These are phyloP conservation scores for Cochlearia excelsa DNA, from an alignment of 345 rosid species.

Conservation along the genomic window DNA sequence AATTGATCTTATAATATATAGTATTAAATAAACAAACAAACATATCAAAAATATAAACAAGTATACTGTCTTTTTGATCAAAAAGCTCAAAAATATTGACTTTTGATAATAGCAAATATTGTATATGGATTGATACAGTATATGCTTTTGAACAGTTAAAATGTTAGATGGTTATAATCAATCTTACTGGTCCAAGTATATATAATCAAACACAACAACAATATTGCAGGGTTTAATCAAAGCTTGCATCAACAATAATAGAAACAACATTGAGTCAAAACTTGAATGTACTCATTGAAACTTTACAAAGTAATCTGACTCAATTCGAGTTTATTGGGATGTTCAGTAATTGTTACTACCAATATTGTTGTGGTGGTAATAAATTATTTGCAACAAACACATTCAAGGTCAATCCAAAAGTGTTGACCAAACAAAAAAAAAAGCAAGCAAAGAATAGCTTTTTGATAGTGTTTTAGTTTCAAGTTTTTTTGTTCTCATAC, in stretches of 20 bases:
- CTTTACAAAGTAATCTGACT: slow-evolving; percentile 13
- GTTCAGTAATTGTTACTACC: slow-evolving; percentile 15
- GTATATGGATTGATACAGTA: no score
- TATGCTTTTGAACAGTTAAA: neutral
- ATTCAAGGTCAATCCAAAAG: slow-evolving; percentile 22
- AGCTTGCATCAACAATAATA: slow-evolving; percentile 24
- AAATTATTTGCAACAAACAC: slow-evolving; percentile 11
- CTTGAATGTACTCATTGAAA: neutral
- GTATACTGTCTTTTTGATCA: no score
- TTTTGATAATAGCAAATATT: neutral
- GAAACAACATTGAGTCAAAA: slow-evolving; percentile 30
- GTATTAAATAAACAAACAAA: no score
- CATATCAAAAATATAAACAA: no score
- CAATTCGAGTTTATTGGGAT: slow-evolving; percentile 3
- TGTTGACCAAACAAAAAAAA: slow-evolving; percentile 3
- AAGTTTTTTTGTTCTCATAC: no score
- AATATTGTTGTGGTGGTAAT: slow-evolving; percentile 8
- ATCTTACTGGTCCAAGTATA: slow-evolving; percentile 23
- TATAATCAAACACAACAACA: slow-evolving; percentile 2
- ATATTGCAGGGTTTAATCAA: slow-evolving; percentile 24
- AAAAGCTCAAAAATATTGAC: no score
- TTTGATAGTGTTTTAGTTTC: no score
- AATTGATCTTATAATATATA: no score
- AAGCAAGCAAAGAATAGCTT: neutral
- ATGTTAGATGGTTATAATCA: slow-evolving; percentile 20